Evolutionary conservation across 2,329 filamentous ascomycete genomes (phyloP).

Genomic region (Alternaria dauci): DNA sequence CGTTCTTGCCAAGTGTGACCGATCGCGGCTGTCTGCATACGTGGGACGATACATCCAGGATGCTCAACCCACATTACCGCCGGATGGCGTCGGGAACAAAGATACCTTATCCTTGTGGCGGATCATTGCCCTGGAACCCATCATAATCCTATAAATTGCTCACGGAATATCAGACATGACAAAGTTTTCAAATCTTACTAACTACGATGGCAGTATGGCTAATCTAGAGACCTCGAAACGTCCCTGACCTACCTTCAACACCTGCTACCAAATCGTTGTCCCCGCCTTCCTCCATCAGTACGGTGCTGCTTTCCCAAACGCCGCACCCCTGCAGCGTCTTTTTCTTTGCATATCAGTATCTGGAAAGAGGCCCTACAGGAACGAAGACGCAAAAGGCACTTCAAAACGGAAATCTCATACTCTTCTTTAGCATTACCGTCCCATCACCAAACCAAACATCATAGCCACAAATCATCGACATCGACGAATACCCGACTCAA

Average conservation of each 20-base stretch:
- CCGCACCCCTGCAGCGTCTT: background rate
- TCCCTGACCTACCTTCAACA: background rate
- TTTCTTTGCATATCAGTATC: background rate
- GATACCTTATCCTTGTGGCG: background rate
- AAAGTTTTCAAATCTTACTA: background rate
- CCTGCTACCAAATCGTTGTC: background rate
- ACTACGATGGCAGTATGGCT: too few relatives aligned
- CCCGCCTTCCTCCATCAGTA: too few relatives aligned
- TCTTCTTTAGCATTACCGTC: background rate
- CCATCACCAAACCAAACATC: background rate
- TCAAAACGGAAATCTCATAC: background rate
- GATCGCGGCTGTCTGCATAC: slow-evolving; percentile 1
- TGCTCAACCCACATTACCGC: slow-evolving; percentile 1
- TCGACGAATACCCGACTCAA: background rate
- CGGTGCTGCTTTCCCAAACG: background rate
- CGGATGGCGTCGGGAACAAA: background rate
- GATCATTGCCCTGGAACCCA: background rate
- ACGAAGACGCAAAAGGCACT: background rate
- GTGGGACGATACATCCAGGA: background rate
- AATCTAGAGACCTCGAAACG: background rate
- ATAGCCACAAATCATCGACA: background rate
- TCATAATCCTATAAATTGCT: background rate
- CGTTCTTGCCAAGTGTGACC: background rate
- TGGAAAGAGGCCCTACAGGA: background rate
- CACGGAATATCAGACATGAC: background rate